A percentile compares a stretch with the other conserved stretches of the same genome.
phyloP scores from a whole-genome alignment of 1,284 basidiomycete genomes.

The Trametes polyzona region DNA sequence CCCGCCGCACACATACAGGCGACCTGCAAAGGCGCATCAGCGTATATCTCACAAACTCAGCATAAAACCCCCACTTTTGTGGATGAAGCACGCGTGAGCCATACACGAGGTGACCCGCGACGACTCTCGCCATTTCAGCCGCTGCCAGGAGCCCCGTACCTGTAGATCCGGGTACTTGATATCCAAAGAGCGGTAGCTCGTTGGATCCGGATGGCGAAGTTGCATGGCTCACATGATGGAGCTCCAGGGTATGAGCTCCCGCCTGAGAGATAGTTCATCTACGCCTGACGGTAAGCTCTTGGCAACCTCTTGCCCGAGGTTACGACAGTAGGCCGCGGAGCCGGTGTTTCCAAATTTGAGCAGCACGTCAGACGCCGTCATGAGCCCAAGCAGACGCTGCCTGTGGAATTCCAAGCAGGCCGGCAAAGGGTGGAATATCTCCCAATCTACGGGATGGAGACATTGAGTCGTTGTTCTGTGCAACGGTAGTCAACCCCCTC shows the following conservation, averaged over 20 bases:
- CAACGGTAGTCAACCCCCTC: not conserved
- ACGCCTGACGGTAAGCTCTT: conserved; percentile 1
- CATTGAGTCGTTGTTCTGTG: not conserved
- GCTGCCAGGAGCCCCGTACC: conserved; percentile 32
- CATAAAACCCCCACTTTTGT: conserved; percentile 21
- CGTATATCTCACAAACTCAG: not conserved
- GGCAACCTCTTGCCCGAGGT: conserved; percentile 17
- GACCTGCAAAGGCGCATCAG: conserved; percentile 27
- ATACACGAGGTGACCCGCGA: conserved; percentile 24
- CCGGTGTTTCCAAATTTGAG: conserved; percentile 29
- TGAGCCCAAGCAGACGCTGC: conserved; percentile 22
- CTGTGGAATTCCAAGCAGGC: conserved; percentile 21
- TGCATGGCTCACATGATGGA: conserved; percentile 2
- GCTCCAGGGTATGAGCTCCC: conserved; percentile 9
- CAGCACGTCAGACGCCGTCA: conserved; percentile 24
- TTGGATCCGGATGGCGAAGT: conserved; percentile 29
- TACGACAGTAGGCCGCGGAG: conserved; percentile 22
- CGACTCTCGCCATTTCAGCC: conserved; percentile 25
- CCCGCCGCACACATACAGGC: conserved; percentile 41
- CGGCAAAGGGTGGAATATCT: conserved; percentile 6
- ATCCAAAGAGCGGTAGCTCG: conserved; percentile 13
- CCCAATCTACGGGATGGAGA: conserved; percentile 19
- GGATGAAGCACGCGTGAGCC: conserved; percentile 30
- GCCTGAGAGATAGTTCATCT: conserved; percentile 13
- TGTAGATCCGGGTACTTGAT: conserved; percentile 23